These are phyloP conservation scores for Globisporangium polare DNA, from an alignment of 352 stramenopile genomes.

Conservation along the genomic window DNA sequence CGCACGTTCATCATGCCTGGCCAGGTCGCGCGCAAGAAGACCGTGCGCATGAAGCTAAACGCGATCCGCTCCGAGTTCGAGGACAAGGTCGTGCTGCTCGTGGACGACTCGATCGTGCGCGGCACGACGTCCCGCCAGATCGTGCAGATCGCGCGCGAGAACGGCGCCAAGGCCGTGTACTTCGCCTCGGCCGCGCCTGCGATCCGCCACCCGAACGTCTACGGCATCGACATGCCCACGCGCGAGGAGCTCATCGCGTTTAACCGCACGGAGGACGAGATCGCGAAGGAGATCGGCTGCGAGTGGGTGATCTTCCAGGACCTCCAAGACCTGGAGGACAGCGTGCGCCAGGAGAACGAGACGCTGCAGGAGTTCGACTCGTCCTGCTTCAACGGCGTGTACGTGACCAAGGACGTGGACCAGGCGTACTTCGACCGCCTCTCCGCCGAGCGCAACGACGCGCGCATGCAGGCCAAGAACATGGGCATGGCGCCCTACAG, in stretches of 20 bases:
- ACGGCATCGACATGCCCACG: slow-evolving; percentile 99
- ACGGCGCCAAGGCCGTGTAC: slow-evolving; percentile 95
- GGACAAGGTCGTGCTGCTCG: slow-evolving; percentile 96
- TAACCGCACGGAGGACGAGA: slow-evolving; percentile 92
- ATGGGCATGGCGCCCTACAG: slow-evolving; percentile 71
- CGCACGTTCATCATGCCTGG: slow-evolving; percentile 99
- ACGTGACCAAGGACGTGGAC: slow-evolving; percentile 94
- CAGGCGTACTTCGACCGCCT: slow-evolving; percentile 83
- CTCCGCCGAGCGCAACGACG: slow-evolving; percentile 73
- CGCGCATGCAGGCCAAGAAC: slow-evolving; percentile 84
- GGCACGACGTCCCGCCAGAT: slow-evolving; percentile 98
- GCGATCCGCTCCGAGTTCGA: slow-evolving; percentile 92
- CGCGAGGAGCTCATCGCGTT: slow-evolving; percentile 97
- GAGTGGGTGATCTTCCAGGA: slow-evolving; percentile 96
- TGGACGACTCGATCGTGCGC: slow-evolving; percentile 99
- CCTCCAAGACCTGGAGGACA: slow-evolving; percentile 92
- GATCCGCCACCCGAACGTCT: slow-evolving; percentile 99
- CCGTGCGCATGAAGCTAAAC: slow-evolving; percentile 98
- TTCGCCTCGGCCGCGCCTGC: slow-evolving; percentile 96
- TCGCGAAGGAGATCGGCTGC: slow-evolving; percentile 92
- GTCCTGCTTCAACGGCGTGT: slow-evolving; percentile 96
- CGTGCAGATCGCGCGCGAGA: slow-evolving; percentile 98
- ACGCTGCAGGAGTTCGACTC: slow-evolving; percentile 89
- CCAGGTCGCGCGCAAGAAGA: slow-evolving; percentile 95
- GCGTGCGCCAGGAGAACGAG: slow-evolving; percentile 68